A percentile compares a stretch with the other conserved stretches of the same genome.
Evolutionary conservation across 2,329 filamentous ascomycete genomes (phyloP).

Genomic region (Alternaria infectoria): DNA sequence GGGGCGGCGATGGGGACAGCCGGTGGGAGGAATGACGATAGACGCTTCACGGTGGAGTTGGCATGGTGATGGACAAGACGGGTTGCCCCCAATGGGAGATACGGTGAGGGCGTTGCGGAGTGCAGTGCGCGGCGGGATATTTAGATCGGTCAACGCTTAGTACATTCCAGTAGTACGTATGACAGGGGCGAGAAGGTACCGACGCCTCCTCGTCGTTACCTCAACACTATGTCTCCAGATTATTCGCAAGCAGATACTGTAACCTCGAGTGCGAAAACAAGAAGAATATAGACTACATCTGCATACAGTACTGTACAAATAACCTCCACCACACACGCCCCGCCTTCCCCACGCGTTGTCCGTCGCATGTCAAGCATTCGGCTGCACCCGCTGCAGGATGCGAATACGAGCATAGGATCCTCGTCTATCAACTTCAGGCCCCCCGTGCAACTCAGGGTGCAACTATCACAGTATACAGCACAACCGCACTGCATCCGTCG

Average conservation of each 20-base stretch:
- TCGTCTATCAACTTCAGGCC: not conserved
- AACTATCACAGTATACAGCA: not conserved
- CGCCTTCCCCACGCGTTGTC: not conserved
- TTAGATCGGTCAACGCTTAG: not conserved
- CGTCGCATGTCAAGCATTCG: not conserved
- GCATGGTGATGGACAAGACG: slow-evolving; percentile 1
- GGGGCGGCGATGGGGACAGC: not conserved
- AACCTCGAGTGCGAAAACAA: not conserved
- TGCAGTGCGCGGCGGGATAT: slow-evolving; percentile 2
- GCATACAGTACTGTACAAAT: not conserved
- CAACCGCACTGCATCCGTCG: not conserved
- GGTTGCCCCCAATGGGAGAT: not conserved
- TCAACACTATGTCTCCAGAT: not conserved
- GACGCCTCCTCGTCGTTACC: not conserved
- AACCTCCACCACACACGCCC: not conserved
- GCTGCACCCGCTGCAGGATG: not conserved
- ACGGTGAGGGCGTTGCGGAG: slow-evolving; percentile 8
- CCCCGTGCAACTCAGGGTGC: not conserved
- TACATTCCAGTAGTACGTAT: not conserved
- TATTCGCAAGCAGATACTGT: no score
- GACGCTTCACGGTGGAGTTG: not conserved
- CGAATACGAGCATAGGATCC: not conserved
- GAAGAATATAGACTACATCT: not conserved
- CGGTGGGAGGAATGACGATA: not conserved
- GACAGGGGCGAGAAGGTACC: not conserved